A percentile compares a stretch with the other conserved stretches of the same genome.
Evolutionary conservation across 2,329 filamentous ascomycete species (phyloP).

Genomic region (Aureobasidium sp.): DNA sequence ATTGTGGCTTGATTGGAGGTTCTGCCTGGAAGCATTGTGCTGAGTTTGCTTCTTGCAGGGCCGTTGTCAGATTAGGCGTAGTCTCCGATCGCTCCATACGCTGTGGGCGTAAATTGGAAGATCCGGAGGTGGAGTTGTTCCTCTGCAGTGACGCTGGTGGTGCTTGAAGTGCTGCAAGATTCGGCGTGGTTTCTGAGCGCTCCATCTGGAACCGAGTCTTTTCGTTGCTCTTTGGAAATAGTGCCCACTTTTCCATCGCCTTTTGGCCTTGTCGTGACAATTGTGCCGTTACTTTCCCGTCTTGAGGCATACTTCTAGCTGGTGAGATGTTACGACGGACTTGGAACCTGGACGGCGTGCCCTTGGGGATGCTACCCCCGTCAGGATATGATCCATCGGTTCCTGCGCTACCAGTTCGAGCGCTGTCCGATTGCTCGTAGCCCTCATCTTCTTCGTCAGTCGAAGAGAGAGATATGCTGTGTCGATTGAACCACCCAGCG

Average conservation of each 20-base stretch:
- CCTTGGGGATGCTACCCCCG: conserved; percentile 25
- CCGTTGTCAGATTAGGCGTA: background rate
- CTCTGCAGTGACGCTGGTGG: background rate
- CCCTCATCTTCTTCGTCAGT: conserved; percentile 15
- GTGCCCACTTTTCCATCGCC: background rate
- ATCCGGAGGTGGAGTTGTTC: background rate
- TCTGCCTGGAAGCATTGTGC: background rate
- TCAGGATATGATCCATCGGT: conserved; percentile 25
- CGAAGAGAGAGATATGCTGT: conserved; percentile 8
- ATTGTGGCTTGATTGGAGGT: background rate
- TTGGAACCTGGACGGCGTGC: conserved; percentile 28
- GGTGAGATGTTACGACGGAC: conserved; percentile 21
- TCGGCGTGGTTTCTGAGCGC: conserved; percentile 7
- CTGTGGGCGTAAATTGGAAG: background rate
- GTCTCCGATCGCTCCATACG: conserved; percentile 7
- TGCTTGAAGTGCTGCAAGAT: background rate
- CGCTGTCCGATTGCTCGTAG: conserved; percentile 13
- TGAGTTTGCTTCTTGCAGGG: background rate
- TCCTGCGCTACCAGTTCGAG: conserved; percentile 16
- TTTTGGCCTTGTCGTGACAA: background rate
- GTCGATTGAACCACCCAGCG: background rate
- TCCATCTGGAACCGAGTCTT: background rate
- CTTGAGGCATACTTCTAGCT: conserved; percentile 17
- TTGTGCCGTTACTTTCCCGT: conserved; percentile 15
- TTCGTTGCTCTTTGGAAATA: background rate